Percentiles rank a stretch among this genome's conserved stretches.
These are phyloP conservation scores for Ceratocystis colombiana DNA, from an alignment of 2,329 filamentous ascomycete species.

Conservation along the genomic window DNA sequence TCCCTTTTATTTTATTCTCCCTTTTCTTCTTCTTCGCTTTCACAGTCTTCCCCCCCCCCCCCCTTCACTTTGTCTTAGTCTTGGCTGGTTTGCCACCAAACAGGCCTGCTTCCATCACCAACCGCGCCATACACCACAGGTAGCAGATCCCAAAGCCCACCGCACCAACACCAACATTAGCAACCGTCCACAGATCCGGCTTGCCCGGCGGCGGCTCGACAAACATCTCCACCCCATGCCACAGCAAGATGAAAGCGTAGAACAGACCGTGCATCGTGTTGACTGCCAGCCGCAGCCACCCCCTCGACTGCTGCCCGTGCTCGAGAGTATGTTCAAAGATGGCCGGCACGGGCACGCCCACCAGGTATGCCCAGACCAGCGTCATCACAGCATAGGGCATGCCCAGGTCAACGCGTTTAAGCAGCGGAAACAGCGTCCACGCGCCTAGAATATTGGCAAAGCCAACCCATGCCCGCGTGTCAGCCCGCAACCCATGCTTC, in stretches of 20 bases:
- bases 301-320: constrained; percentile 17
- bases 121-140: constrained; percentile 73
- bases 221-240: constrained; percentile 68
- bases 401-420: constrained; percentile 71
- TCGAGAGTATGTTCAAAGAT: constrained; percentile 42
- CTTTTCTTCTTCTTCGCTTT: neutral
- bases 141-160: constrained; percentile 81
- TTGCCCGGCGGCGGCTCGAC: constrained; percentile 60
- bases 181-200: constrained; percentile 89
- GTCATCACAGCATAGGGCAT: constrained; percentile 80
- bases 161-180: constrained; percentile 78
- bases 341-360: constrained; percentile 66
- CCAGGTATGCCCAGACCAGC: constrained; percentile 79
- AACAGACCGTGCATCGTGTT: constrained; percentile 61
- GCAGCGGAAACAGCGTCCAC: constrained; percentile 89
- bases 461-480: constrained; percentile 81
- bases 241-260: constrained; percentile 65
- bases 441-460: constrained; percentile 82
- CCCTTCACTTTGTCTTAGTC: constrained; percentile 34
- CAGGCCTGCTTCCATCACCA: constrained; percentile 50
- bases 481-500: constrained; percentile 64
- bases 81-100: constrained; percentile 33
- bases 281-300: constrained; percentile 38
- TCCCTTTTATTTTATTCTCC: constrained; percentile 7
- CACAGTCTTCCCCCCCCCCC: too few relatives aligned